Base-by-base conservation (phyloP, 805 yeast species). In the Ascoidea asiatica region DNA sequence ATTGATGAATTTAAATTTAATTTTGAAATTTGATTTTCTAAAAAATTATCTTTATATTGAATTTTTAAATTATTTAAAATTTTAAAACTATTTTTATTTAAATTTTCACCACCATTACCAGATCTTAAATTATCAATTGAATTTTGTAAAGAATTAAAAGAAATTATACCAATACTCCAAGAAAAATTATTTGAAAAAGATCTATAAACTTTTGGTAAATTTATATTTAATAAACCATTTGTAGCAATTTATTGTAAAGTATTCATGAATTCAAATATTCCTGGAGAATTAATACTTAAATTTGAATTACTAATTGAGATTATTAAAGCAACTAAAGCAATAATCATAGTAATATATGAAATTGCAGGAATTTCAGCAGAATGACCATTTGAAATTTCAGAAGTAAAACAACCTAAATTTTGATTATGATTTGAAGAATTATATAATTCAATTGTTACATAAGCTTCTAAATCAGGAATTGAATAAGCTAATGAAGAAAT, bases 381-480 rank as follows among this genome's bases (percentile, higher is more conserved):
- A 40, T 59, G 56, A 21, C 65, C 64, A 46, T 61, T 61, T 5
- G 53, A 41, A 6, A 61, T 50, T 5, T 54, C 46, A 5, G 64
- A 48, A 15, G 50, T 37, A 38, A 48, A 48, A 37, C 51, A 48
- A 2, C 51, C 51, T n/a, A n/a, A n/a, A n/a, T n/a, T n/a, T n/a
- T 38, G 39, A 21, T 21, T 18, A 13, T 44, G 19, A 20, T 29
- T 6, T 6, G 41, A 5, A 22, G 39, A 44, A 39, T 39, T 19
- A 21, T 44, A 48, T 5, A 50, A 33, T 5, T 44, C 42, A 38
- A 60, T 53, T 13, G 41, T 45, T 13, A 60, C 56, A 5, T 37
- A 19, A 2, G 61, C 63, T 43, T 61, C 64, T 19, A 61, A 50
- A 43, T 61, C 65, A 3, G 65, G 65, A 23, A 61, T 52, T 11